Percentiles rank a stretch among this genome's conserved stretches.
These are phyloP conservation scores for Spencermartinsiella ligniputridi DNA, from an alignment of 1,139 yeast genomes.

Conservation along the genomic window DNA sequence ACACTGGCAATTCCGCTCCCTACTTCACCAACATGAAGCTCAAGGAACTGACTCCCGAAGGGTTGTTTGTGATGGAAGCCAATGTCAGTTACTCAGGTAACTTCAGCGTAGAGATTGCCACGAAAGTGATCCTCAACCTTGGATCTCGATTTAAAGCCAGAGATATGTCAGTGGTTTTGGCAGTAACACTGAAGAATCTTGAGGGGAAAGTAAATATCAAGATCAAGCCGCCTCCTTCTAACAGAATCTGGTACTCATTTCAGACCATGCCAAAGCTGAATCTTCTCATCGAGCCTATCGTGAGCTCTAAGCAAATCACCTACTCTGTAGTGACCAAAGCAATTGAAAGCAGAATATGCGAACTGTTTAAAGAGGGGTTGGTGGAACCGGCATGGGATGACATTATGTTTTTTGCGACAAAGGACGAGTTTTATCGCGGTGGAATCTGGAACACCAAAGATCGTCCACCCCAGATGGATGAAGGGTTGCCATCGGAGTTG, in stretches of 20 bases:
- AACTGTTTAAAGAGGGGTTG: slow-evolving; percentile 69
- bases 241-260: slow-evolving; percentile 86
- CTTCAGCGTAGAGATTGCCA: slow-evolving; percentile 68
- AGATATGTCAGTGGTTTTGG: slow-evolving; percentile 70
- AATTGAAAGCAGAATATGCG: slow-evolving; percentile 73
- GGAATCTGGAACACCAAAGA: slow-evolving; percentile 74
- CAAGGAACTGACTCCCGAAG: slow-evolving; percentile 73
- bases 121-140: slow-evolving; percentile 68
- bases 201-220: slow-evolving; percentile 70
- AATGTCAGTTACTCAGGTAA: slow-evolving; percentile 69
- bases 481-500: not conserved
- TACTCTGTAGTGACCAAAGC: slow-evolving; percentile 74
- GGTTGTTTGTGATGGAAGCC: slow-evolving; percentile 59
- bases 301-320: slow-evolving; percentile 75
- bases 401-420: slow-evolving; percentile 62
- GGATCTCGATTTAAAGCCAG: slow-evolving; percentile 73
- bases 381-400: slow-evolving; percentile 92
- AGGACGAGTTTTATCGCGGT: slow-evolving; percentile 69
- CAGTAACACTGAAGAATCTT: slow-evolving; percentile 62
- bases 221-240: slow-evolving; percentile 86
- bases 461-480: not conserved
- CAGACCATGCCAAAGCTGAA: slow-evolving; percentile 72
- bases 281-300: slow-evolving; percentile 78
- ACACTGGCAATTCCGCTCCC: slow-evolving; percentile 79
- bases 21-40: slow-evolving; percentile 69